Base-by-base conservation (phyloP, 1,284 basidiomycete genomes). In the Cryptococcus depauperatus region DNA sequence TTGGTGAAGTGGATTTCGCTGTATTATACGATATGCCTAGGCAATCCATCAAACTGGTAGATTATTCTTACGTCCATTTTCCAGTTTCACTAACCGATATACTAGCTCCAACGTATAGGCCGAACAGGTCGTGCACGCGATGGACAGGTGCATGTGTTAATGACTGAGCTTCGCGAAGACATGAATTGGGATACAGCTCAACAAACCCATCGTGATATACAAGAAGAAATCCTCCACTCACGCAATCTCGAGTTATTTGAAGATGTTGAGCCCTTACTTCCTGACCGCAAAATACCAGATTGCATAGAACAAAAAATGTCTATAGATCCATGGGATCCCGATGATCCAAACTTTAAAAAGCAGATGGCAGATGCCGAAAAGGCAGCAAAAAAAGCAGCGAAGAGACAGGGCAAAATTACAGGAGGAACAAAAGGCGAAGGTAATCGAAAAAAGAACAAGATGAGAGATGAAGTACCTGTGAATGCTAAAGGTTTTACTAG, bases 1-100 rank as follows among this genome's bases (percentile, higher is more conserved):
- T 99, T 47, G 95, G 95, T 37, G 92, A 96, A 62, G 84, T 99
- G n/a, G 95, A 99, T 66, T 76, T 93, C 62, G 95, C 96, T 44
- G 76, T 96, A 34, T 95, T 92, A 62, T 99, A 98, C 68, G 95
- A 99, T 59, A 84, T 92, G 30, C 88, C 92, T 59, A 96, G 93
- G 72, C 89, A 89, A 11, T 86, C 92, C 1, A 91, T 97, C 54
- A 87, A 93, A 48, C 92, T 96, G 84, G 90, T 92, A 64, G 54
- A 80, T 19, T n/a, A n/a, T n/a, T n/a, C n/a, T n/a, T n/a, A n/a
- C n/a, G n/a, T n/a, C n/a, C n/a, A n/a, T n/a, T n/a, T n/a, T n/a
- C 32, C 19, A 19, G 8, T 34, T 16, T n/a, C 10, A 27, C 25
- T n/a, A 16, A 10, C 26, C 21, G n/a, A n/a, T 21, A 26, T 23